Percentiles rank a stretch among this genome's conserved stretches.
Conservation (phyloP, 2,329 filamentous ascomycete species). For the Fusarium sp. region DNA sequence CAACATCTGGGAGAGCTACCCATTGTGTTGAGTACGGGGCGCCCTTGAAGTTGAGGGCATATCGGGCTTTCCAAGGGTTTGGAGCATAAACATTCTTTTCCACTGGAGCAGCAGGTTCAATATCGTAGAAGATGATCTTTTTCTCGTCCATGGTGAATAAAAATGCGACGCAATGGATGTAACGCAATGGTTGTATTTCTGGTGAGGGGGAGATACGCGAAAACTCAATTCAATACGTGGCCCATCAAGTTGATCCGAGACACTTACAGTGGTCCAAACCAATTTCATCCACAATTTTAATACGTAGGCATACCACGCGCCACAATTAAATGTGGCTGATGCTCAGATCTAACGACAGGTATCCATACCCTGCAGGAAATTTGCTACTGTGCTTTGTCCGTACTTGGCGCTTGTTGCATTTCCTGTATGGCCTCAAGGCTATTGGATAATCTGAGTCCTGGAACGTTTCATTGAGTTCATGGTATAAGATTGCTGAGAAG, state of each 20-base stretch:
- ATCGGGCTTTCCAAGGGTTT: slow-evolving; percentile 51
- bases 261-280: not conserved
- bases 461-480: not conserved
- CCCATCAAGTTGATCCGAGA: not conserved
- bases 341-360: too few species aligned
- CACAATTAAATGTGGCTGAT: not conserved
- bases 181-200: not conserved
- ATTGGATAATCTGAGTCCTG: not conserved
- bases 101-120: slow-evolving; percentile 51
- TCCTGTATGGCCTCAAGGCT: not conserved
- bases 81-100: slow-evolving; percentile 40
- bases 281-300: too few species aligned
- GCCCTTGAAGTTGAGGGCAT: slow-evolving; percentile 57
- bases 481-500: not conserved
- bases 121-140: slow-evolving; percentile 56
- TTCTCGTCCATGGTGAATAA: not conserved
- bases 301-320: too few species aligned
- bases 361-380: not conserved
- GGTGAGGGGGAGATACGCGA: not conserved
- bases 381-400: too few species aligned
- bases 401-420: not conserved
- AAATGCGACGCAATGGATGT: not conserved
- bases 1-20: slow-evolving; percentile 64
- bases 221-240: not conserved
- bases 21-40: slow-evolving; percentile 55